Percentiles rank a stretch among this genome's conserved stretches.
Evolutionary conservation across 1,139 yeast genomes (phyloP).

Genomic region (Taphrina betulina): DNA sequence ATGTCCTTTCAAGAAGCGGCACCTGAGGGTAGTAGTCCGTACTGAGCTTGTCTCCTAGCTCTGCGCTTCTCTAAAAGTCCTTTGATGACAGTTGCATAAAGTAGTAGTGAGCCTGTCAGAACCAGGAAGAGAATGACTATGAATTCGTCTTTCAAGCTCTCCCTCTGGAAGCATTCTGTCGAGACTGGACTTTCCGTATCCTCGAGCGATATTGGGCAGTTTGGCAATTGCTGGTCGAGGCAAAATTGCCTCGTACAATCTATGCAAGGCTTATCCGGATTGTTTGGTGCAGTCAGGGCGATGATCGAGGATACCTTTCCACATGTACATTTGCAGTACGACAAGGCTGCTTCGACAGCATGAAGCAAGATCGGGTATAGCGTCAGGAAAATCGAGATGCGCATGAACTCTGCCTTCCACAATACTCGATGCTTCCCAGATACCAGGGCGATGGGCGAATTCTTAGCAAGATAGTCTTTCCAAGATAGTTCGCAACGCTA

Average conservation of each 20-base stretch:
- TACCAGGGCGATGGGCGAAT: too few relatives aligned
- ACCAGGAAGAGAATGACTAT: constrained; percentile 11
- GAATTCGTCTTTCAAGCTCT: constrained; percentile 20
- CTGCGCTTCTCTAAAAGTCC: constrained; percentile 14
- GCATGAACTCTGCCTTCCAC: too few relatives aligned
- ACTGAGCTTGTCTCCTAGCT: background rate
- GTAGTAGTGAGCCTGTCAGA: constrained; percentile 14
- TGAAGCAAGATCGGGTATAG: too few relatives aligned
- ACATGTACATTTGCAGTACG: constrained; percentile 33
- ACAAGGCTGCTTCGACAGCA: background rate
- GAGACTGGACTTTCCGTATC: background rate
- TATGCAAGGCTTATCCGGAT: constrained; percentile 20
- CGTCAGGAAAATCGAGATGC: too few relatives aligned
- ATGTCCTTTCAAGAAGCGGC: too few relatives aligned
- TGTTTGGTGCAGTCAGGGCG: background rate
- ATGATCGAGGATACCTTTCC: constrained; percentile 24
- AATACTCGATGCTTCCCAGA: too few relatives aligned
- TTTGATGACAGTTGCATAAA: constrained; percentile 18
- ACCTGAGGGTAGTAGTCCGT: too few relatives aligned
- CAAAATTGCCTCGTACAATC: constrained; percentile 32
- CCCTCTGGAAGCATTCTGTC: constrained; percentile 28
- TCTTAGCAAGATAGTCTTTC: too few relatives aligned
- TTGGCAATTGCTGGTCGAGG: background rate
- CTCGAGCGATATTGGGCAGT: too few relatives aligned
- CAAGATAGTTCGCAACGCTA: too few relatives aligned